Conservation (phyloP, 768 basidiomycete species). For the Piloderma croceum region DNA sequence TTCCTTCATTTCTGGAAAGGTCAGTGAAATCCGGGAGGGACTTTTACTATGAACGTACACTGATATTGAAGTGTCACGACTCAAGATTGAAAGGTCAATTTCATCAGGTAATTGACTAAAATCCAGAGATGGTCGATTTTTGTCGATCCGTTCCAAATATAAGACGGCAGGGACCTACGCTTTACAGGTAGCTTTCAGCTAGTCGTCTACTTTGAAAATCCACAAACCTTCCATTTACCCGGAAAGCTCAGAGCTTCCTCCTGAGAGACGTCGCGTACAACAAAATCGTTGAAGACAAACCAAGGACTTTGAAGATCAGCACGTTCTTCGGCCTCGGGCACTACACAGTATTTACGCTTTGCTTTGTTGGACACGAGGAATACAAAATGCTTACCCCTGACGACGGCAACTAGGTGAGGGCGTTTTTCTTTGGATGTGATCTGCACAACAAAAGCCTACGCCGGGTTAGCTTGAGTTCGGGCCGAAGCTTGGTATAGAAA, state of each 20-base stretch:
- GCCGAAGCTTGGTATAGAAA: background rate
- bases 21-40: no score
- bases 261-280: conserved; percentile 78
- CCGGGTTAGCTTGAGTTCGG: background rate
- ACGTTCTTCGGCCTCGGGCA: conserved; percentile 59
- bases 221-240: conserved; percentile 87
- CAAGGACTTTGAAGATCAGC: conserved; percentile 51
- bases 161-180: conserved; percentile 80
- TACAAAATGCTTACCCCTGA: conserved; percentile 54
- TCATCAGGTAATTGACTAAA: conserved; percentile 56
- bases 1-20: conserved; percentile 42
- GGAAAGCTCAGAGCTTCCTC: conserved; percentile 85
- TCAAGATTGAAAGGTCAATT: conserved; percentile 71
- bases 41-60: no score
- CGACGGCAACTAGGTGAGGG: conserved; percentile 83
- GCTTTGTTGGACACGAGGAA: background rate
- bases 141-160: conserved; percentile 78
- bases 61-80: conserved; percentile 84
- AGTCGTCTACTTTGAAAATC: background rate
- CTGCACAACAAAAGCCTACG: conserved; percentile 76
- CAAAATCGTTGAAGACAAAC: conserved; percentile 97
- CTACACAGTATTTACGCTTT: conserved; percentile 29
- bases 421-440: conserved; percentile 64
- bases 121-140: conserved; percentile 53
- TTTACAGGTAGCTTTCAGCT: no score